phyloP scores from a whole-genome alignment of 164 flowering plant species.

The Nymphaea colorata region DNA sequence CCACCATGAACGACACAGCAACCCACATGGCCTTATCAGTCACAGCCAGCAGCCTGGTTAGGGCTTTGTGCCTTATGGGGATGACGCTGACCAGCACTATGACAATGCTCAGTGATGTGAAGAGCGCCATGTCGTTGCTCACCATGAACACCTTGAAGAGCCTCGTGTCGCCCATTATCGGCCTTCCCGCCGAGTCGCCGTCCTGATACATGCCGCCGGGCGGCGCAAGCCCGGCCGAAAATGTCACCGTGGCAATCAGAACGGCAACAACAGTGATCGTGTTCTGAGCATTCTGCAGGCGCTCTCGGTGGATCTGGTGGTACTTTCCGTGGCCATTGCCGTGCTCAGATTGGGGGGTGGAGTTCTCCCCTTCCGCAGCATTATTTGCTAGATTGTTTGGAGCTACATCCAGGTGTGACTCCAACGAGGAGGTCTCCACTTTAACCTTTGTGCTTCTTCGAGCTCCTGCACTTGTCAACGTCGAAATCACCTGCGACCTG shows the following conservation, averaged over 20 bases:
- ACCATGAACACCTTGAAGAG: slow-evolving; percentile 41
- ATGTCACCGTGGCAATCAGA: slow-evolving; percentile 50
- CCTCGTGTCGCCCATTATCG: slow-evolving; percentile 19
- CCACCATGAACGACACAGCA: slow-evolving; percentile 38
- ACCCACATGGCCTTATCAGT: slow-evolving; percentile 50
- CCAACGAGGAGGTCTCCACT: no score
- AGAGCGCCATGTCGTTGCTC: slow-evolving; percentile 38
- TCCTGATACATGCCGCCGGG: slow-evolving; percentile 46
- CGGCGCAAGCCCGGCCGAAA: slow-evolving; percentile 44
- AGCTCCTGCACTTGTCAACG: no score
- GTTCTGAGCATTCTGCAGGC: slow-evolving; percentile 38
- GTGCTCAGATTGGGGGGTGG: neutral
- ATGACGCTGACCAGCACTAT: slow-evolving; percentile 41
- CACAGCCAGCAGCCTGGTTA: slow-evolving; percentile 26
- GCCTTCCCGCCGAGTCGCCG: slow-evolving; percentile 13
- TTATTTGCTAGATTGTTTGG: neutral
- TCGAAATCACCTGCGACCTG: neutral
- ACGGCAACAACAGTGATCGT: slow-evolving; percentile 44
- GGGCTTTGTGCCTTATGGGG: slow-evolving; percentile 30
- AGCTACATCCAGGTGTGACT: neutral
- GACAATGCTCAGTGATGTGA: slow-evolving; percentile 43
- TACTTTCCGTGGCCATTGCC: slow-evolving; percentile 13
- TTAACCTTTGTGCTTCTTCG: no score
- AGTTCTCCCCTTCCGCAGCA: neutral
- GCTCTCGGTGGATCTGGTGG: slow-evolving; percentile 28